These are phyloP conservation scores for Acer saccharum DNA, from an alignment of 345 rosid species.

Conservation along the genomic window DNA sequence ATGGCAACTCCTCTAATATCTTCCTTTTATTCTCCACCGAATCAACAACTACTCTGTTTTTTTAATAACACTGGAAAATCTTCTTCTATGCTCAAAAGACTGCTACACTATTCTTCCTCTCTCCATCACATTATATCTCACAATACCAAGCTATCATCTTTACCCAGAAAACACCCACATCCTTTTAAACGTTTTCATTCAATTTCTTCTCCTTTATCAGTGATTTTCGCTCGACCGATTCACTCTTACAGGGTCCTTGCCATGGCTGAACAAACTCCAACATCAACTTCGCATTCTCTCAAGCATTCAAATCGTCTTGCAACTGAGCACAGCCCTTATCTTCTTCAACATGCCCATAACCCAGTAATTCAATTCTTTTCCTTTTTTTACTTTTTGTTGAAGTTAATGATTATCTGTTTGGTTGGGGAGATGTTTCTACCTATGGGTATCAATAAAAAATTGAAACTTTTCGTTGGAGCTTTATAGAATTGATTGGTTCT, in stretches of 20 bases:
- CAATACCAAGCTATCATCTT: constrained; percentile 21
- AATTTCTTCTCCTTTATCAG: constrained; percentile 24
- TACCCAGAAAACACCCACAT: constrained; percentile 23
- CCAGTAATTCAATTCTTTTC: constrained; percentile 46
- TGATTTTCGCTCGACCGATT: constrained; percentile 36
- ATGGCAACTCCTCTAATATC: constrained; percentile 2
- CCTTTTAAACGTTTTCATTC: constrained; percentile 17
- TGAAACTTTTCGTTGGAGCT: background rate
- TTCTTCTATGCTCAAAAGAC: constrained; percentile 31
- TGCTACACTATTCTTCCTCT: constrained; percentile 30
- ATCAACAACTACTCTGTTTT: background rate
- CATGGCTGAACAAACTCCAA: constrained; percentile 40
- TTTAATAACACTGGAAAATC: background rate
- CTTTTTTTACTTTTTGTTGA: background rate
- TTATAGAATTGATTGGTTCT: background rate
- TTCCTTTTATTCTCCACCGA: background rate
- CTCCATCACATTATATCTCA: constrained; percentile 28
- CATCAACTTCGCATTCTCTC: constrained; percentile 44
- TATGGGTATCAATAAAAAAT: background rate
- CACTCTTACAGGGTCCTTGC: constrained; percentile 38
- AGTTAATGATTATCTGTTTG: constrained; percentile 5
- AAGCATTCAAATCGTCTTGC: constrained; percentile 69
- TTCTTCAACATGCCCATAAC: constrained; percentile 90
- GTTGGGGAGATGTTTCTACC: background rate
- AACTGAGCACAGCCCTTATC: constrained; percentile 85